A percentile compares a stretch with the other conserved stretches of the same genome.
These are phyloP conservation scores for Helminthosporium solani DNA, from an alignment of 2,329 filamentous ascomycete genomes.

Conservation along the genomic window DNA sequence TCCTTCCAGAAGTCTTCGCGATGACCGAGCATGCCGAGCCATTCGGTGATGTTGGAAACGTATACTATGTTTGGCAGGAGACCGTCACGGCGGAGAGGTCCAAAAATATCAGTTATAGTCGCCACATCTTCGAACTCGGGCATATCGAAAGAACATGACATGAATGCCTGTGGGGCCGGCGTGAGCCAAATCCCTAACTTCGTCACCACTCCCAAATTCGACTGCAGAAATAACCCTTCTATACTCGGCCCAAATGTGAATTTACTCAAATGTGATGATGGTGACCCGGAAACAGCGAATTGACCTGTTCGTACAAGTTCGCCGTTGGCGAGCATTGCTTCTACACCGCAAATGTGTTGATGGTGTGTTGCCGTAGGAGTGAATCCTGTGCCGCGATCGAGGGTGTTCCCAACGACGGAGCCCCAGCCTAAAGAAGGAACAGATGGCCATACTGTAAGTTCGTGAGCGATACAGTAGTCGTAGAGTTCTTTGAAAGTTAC, in stretches of 20 bases:
- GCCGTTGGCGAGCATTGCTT: conserved; percentile 40
- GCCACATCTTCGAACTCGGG: conserved; percentile 50
- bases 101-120: conserved; percentile 48
- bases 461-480: conserved; percentile 33
- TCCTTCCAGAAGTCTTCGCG: conserved; percentile 49
- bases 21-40: conserved; percentile 47
- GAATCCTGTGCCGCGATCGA: conserved; percentile 48
- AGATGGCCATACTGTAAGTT: conserved; percentile 36
- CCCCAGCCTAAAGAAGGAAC: conserved; percentile 39
- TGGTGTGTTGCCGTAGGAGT: conserved; percentile 42
- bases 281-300: conserved; percentile 45
- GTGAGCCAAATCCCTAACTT: conserved; percentile 39
- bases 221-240: conserved; percentile 53
- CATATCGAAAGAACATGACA: conserved; percentile 51
- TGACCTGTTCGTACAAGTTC: conserved; percentile 40
- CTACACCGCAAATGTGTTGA: conserved; percentile 41
- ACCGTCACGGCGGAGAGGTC: conserved; percentile 47
- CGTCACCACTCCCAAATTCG: conserved; percentile 55
- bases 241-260: conserved; percentile 43
- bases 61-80: conserved; percentile 48
- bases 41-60: conserved; percentile 51
- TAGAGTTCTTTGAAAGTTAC: conserved; percentile 35
- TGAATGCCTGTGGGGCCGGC: conserved; percentile 46
- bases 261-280: conserved; percentile 42
- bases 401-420: conserved; percentile 39